phyloP scores from a whole-genome alignment of 495 filamentous ascomycete species.

The Aspergillus nidulans region DNA sequence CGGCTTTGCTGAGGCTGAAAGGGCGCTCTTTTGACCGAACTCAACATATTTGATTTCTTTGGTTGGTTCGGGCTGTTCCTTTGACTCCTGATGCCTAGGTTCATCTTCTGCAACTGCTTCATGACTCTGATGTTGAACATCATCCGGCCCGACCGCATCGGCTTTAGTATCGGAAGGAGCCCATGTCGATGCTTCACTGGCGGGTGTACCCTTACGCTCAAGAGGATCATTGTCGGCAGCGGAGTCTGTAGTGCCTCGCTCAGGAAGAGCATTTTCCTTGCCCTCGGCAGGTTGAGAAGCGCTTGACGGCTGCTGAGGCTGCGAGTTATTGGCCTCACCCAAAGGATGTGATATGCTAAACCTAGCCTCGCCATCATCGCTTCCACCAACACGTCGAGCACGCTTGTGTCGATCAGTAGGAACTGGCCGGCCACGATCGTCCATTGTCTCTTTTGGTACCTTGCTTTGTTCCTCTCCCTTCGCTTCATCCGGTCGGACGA shows the following conservation, averaged over 20 bases:
- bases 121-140: constrained; percentile 4
- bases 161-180: constrained; percentile 40
- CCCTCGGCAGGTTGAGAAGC: constrained; percentile 34
- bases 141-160: constrained; percentile 26
- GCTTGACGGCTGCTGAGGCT: constrained; percentile 28
- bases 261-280: constrained; percentile 43
- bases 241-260: constrained; percentile 1
- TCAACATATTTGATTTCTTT: constrained; percentile 20
- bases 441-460: constrained; percentile 25
- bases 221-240: constrained; percentile 15
- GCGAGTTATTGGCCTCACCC: constrained; percentile 38
- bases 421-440: constrained; percentile 33
- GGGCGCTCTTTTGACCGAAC: constrained; percentile 25
- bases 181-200: constrained; percentile 41
- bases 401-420: constrained; percentile 66
- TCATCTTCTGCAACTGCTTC: constrained; percentile 3
- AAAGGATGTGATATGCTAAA: constrained; percentile 60
- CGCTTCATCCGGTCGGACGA: constrained; percentile 60
- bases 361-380: constrained; percentile 62
- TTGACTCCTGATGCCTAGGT: background rate
- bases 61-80: constrained; percentile 1
- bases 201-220: constrained; percentile 31
- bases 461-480: constrained; percentile 34
- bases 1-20: constrained; percentile 64
- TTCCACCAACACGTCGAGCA: constrained; percentile 53